Base-by-base conservation (phyloP, 1,284 basidiomycete genomes). In the Fomitiporia mediterranea region DNA sequence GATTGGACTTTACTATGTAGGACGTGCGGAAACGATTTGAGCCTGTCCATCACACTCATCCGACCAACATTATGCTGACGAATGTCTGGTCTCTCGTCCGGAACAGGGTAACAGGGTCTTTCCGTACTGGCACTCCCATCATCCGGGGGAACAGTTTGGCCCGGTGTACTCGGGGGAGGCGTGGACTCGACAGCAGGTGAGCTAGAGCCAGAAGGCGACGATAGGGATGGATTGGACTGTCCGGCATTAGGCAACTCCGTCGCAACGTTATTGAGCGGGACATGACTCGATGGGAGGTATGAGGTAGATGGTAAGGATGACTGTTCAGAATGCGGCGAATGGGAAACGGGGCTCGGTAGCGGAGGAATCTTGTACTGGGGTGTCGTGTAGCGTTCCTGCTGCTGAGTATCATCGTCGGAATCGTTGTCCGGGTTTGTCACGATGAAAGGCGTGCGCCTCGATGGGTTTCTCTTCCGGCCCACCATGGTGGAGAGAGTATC, bases 141-240 rank as follows among this genome's bases (percentile, higher is more conserved):
- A 55, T 58, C 23, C 75, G 67, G 72, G 25, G 75, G 73, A 9
- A 67, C 69, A 38, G 71, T 69, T 55, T 80, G 72, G 42, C 78
- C 78, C 8, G 84, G 83, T 3, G 86, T 86, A 64, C 74, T 79
- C 23, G 84, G 84, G 4, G 85, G 83, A 55, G 84, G 83, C 4
- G 82, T 79, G 15, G 76, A 77, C 59, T 78, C 77, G 66, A 65
- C 73, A 28, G 82, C 80, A 44, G 80, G 83, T 2, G 83, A 86
- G 63, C 79, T 80, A 53, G 81, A 78, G 62, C 76, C 83, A 19
- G 83, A 83, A 8, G 85, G 83, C 1, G 84, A 85, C 6, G 84
- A 84, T 51, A 81, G 75, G 42, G 65, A 21, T 65, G 66, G 61
- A 65, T 70, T 68, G 53, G 71, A 71, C 37, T 39, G 51, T 32